Base-by-base conservation (phyloP, 2,329 filamentous ascomycete species). In the Fusarium protoensiforme region DNA sequence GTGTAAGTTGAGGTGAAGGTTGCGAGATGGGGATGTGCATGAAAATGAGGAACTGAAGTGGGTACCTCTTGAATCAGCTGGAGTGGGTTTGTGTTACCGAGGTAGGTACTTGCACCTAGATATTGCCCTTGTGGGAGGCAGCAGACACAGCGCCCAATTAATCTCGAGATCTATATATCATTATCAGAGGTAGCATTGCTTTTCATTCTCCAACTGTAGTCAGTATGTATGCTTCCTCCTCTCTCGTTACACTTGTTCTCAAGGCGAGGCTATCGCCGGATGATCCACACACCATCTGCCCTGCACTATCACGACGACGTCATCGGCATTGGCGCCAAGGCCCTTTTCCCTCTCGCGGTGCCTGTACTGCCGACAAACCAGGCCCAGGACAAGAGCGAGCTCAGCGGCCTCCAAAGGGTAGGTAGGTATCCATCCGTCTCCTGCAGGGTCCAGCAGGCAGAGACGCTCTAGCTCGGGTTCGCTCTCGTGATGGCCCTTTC, bases 1-100 rank as follows among this genome's bases (percentile, higher is more conserved):
- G 61, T 74, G 64, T 65, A 73, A 72, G 71, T 65, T 66, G 64
- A 69, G 58, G 56, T 65, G 71, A 58, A 67, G 35, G 70, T 73
- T 73, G 68, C 61, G 58, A 75, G 53, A 65, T 73, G 66, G 63
- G 59, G 61, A 75, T 74, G 65, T 54, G 10, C 59, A 61, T 53
- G 71, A 73, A 73, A 73, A 71, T 62, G 70, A 71, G 56, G 64
- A 41, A 57, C 18, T 56, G 18, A 35, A 65, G 71, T 73, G 71
- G 71, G 31, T 36, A 70, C 61, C 29, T 13, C 33, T 35, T 33
- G 36, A 43, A 24, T 24, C 43, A 18, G 46, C 35, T 10, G 48
- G 43, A 5, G 43, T 48, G 24, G 16, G 43, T 5, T 18, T 27
- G 43, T 48, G 41, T 46, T 46, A 46, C 41, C 41, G 7, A 27